Evolutionary conservation across 2,329 filamentous ascomycete genomes (phyloP).

Genomic region (Fusarium sp.): DNA sequence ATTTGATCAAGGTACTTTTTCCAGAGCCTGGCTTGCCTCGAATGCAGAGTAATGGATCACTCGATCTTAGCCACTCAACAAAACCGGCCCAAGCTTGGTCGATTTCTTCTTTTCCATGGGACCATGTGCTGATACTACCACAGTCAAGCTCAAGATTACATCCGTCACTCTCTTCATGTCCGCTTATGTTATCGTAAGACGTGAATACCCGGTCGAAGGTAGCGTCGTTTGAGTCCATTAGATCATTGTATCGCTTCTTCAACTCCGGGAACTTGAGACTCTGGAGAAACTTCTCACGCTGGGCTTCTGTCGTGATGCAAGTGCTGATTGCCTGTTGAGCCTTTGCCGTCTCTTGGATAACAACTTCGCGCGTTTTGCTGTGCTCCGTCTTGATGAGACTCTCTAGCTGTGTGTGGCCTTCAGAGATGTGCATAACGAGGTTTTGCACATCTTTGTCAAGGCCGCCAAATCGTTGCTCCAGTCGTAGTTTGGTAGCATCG

Average conservation of each 20-base stretch:
- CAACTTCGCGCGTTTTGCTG: background rate
- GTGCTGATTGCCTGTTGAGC: accelerated
- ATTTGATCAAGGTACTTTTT: constrained; percentile 28
- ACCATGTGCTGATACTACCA: too few species aligned
- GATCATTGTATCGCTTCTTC: constrained; percentile 3
- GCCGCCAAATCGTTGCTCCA: background rate
- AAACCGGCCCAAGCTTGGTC: background rate
- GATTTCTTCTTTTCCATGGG: background rate
- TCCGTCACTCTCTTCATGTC: background rate
- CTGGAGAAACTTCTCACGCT: background rate
- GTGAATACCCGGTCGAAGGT: constrained; percentile 1
- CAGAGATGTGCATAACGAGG: background rate
- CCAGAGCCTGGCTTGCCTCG: constrained; percentile 31
- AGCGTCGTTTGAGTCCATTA: background rate
- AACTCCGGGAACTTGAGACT: constrained; percentile 18
- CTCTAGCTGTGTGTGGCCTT: background rate
- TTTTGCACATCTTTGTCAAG: background rate
- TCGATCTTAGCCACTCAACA: constrained; percentile 6
- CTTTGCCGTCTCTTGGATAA: accelerated
- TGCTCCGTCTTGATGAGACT: background rate
- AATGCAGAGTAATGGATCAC: background rate
- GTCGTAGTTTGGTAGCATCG: background rate
- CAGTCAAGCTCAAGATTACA: too few species aligned
- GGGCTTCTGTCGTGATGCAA: background rate
- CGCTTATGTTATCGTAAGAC: background rate